These are phyloP conservation scores for Avena eriantha DNA, from an alignment of 176 grass and related monocot species.

Conservation along the genomic window DNA sequence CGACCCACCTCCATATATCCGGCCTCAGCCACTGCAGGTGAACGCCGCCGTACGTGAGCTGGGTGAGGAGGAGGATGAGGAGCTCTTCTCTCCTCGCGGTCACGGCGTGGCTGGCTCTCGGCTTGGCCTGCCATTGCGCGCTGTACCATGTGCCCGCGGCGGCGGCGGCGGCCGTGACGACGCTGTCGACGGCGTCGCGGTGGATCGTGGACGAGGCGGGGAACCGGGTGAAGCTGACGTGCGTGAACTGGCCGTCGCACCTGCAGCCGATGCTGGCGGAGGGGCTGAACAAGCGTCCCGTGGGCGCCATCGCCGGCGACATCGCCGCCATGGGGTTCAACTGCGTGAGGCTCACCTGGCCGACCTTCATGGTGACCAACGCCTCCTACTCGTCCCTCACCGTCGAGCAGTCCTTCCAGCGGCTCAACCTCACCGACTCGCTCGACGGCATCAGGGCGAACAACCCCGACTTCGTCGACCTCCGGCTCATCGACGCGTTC, in stretches of 20 bases:
- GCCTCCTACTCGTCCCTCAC: slow-evolving; percentile 65
- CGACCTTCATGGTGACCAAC: slow-evolving; percentile 73
- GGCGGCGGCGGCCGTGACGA: not conserved
- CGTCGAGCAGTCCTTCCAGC: slow-evolving; percentile 64
- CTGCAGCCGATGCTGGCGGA: slow-evolving; percentile 83
- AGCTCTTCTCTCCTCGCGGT: slow-evolving; percentile 25
- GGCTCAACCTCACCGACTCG: slow-evolving; percentile 63
- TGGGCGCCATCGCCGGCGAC: slow-evolving; percentile 59
- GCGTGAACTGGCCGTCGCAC: slow-evolving; percentile 96
- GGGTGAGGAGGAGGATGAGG: not conserved
- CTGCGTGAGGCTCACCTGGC: slow-evolving; percentile 88
- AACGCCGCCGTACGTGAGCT: slow-evolving; percentile 36
- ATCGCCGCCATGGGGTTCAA: slow-evolving; percentile 80
- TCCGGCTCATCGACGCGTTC: slow-evolving; percentile 79
- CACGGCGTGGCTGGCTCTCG: slow-evolving; percentile 36
- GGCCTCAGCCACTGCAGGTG: not conserved
- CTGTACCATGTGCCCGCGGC: not conserved
- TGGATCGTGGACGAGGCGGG: slow-evolving; percentile 78
- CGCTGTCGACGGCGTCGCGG: slow-evolving; percentile 74
- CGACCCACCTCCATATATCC: slow-evolving; percentile 47
- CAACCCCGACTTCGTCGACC: slow-evolving; percentile 73
- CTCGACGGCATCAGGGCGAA: slow-evolving; percentile 54
- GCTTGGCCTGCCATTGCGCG: not conserved
- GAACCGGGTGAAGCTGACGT: slow-evolving; percentile 80
- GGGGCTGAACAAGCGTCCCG: slow-evolving; percentile 65